Evolutionary conservation across 768 basidiomycete genomes (phyloP).

Genomic region (Hygrocybe coccinea): DNA sequence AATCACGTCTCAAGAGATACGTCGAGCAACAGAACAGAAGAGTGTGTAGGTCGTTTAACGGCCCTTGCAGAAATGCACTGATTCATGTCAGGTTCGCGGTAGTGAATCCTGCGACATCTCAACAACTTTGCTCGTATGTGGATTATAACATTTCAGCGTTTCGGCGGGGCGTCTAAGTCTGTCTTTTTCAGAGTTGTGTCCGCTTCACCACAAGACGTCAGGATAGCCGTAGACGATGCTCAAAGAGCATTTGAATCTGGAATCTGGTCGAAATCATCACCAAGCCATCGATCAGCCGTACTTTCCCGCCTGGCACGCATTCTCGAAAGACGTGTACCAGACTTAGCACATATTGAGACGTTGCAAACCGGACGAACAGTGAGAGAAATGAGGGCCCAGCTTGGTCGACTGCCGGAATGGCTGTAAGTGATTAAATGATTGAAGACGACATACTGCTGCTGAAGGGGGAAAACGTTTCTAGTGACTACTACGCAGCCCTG

Average conservation of each 20-base stretch:
- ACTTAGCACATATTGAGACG: slow-evolving; percentile 62
- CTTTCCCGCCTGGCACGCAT: slow-evolving; percentile 60
- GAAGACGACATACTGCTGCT: not conserved
- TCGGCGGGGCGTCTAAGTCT: not conserved
- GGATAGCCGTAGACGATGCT: slow-evolving; percentile 47
- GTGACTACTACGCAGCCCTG: slow-evolving; percentile 74
- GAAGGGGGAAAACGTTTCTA: slow-evolving; percentile 22
- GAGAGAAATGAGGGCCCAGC: slow-evolving; percentile 77
- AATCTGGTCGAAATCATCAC: slow-evolving; percentile 62
- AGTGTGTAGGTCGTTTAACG: not conserved
- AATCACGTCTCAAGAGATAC: not conserved
- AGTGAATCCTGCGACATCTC: slow-evolving; percentile 64
- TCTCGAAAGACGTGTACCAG: slow-evolving; percentile 52
- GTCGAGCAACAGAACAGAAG: no score
- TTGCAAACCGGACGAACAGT: slow-evolving; percentile 78
- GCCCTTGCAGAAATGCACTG: not conserved
- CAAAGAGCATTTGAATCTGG: slow-evolving; percentile 61
- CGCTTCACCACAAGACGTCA: slow-evolving; percentile 49
- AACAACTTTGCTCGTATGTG: slow-evolving; percentile 53
- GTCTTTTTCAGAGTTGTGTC: slow-evolving; percentile 45
- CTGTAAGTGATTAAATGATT: slow-evolving; percentile 50
- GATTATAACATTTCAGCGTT: not conserved
- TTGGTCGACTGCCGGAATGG: slow-evolving; percentile 80
- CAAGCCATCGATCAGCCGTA: slow-evolving; percentile 56
- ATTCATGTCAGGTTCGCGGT: slow-evolving; percentile 43